Conservation (phyloP, 805 yeast species). For the Saccharomycodes ludwigii region DNA sequence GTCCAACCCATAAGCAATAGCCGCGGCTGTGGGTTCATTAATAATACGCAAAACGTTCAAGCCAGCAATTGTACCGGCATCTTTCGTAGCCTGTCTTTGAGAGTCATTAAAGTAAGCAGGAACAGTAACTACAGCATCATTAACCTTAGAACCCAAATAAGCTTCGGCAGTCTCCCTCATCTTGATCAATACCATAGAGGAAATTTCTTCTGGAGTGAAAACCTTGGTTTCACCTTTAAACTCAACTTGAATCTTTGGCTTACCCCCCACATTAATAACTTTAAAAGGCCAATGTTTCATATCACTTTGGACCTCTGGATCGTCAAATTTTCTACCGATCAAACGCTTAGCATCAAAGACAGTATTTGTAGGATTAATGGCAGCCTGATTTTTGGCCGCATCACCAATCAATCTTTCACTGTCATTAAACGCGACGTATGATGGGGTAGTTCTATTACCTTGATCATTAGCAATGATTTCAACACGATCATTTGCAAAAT, state of each 20-base stretch:
- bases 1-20: conserved; percentile 91
- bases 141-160: conserved; percentile 67
- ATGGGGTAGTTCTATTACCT: conserved; percentile 97
- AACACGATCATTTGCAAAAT: conserved; percentile 81
- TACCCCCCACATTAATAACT: conserved; percentile 59
- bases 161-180: conserved; percentile 89
- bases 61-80: conserved; percentile 95
- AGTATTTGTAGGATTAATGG: conserved; percentile 84
- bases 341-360: conserved; percentile 87
- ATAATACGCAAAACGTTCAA: conserved; percentile 88
- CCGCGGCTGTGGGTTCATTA: conserved; percentile 97
- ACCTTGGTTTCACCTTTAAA: conserved; percentile 74
- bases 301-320: conserved; percentile 68
- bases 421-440: conserved; percentile 89
- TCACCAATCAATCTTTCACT: conserved; percentile 91
- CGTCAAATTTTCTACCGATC: conserved; percentile 79
- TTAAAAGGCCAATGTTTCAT: conserved; percentile 79
- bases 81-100: conserved; percentile 97
- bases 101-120: conserved; percentile 97
- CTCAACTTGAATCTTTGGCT: conserved; percentile 74
- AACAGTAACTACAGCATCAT: conserved; percentile 89
- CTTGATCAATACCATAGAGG: conserved; percentile 83
- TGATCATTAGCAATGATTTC: conserved; percentile 96
- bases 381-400: conserved; percentile 96
- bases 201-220: conserved; percentile 90